Evolutionary conservation across 371 early-diverging fungal species (phyloP), one percentile per base, ranked within the genome.

Genomic region (Mucor circinelloides): DNA sequence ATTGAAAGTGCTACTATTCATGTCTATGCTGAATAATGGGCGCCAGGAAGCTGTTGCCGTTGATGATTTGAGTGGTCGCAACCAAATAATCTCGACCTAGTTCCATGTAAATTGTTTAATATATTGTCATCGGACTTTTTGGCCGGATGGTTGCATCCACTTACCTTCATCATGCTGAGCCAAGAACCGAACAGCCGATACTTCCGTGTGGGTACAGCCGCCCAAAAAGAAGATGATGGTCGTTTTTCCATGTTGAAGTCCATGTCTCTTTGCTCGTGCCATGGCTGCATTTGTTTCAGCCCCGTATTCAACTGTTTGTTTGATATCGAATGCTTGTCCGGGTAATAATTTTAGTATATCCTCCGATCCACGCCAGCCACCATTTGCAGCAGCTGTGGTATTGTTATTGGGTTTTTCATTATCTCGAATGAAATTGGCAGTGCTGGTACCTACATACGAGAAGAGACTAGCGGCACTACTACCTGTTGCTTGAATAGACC

Each of bases 161-260:
- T 59, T 79, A 87, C 93, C 90, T 68, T 88, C 88, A 40, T 90
- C 89, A 67, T 91, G 90, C 69, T 90, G 89, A 13, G 93, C 87
- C 50, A 96, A 75, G 72, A 94, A 92, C 15, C 97, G 85, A 25
- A 96, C 81, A 23, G 97, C 95, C 8, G 95, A 85, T 13, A 97
- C 88, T 73, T 98, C 98, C 9, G 97, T 91, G 58, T 83, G 91
- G 2, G 97, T 97, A 73, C 96, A 95, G n/a, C 98, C 98, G 40
- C 97, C 98, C n/a, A 98, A 79, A 74, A 95, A 97, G 63, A 97
- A 89, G 5, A 97, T 89, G 54, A 97, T 76, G 1, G 95, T 94
- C 6, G 90, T 87, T 28, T 87, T 87, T 30, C 87, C 81, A 66
- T 89, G 87, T 36, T 88, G 89, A 48, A 72, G 80, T 52, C 81